Percentiles rank a stretch among this genome's conserved stretches.
Conservation (phyloP, 306 rosid species). For the Trichosanthes cucumerina region DNA sequence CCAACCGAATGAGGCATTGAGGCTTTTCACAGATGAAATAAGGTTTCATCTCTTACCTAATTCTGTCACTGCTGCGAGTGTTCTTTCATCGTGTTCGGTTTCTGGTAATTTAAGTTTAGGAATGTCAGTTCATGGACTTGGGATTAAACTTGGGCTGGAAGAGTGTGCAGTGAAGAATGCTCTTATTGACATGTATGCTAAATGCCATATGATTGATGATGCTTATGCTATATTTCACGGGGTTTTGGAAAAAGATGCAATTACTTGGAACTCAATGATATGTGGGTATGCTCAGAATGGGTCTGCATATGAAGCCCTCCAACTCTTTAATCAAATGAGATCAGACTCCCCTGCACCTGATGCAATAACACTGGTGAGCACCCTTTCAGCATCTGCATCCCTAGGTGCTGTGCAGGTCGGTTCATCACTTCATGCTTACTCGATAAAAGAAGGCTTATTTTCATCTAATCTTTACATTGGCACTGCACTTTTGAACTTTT, state of each 20-base stretch:
- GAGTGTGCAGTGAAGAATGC: conserved; percentile 36
- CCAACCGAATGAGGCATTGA: conserved; percentile 37
- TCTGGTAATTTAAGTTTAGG: conserved; percentile 34
- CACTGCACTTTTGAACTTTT: conserved; percentile 60
- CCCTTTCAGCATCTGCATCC: conserved; percentile 53
- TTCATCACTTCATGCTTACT: conserved; percentile 47
- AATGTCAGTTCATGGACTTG: conserved; percentile 41
- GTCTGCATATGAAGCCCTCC: conserved; percentile 40
- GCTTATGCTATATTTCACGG: conserved; percentile 45
- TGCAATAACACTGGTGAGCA: conserved; percentile 53
- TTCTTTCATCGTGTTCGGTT: conserved; percentile 64
- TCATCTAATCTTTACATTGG: conserved; percentile 45
- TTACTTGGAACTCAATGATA: conserved; percentile 69
- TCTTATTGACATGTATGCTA: conserved; percentile 62
- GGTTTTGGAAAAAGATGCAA: conserved; percentile 30
- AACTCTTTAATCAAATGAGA: conserved; percentile 47
- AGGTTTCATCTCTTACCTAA: conserved; percentile 30
- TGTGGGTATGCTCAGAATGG: conserved; percentile 57
- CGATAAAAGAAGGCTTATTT: conserved; percentile 24
- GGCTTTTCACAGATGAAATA: conserved; percentile 31
- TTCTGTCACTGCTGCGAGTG: conserved; percentile 48
- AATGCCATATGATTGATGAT: conserved; percentile 30
- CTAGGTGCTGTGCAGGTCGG: conserved; percentile 47
- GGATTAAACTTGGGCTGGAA: conserved; percentile 39
- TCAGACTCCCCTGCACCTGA: conserved; percentile 32